Base-by-base conservation (phyloP, 2,329 filamentous ascomycete genomes). In the Arthroderma uncinatum region DNA sequence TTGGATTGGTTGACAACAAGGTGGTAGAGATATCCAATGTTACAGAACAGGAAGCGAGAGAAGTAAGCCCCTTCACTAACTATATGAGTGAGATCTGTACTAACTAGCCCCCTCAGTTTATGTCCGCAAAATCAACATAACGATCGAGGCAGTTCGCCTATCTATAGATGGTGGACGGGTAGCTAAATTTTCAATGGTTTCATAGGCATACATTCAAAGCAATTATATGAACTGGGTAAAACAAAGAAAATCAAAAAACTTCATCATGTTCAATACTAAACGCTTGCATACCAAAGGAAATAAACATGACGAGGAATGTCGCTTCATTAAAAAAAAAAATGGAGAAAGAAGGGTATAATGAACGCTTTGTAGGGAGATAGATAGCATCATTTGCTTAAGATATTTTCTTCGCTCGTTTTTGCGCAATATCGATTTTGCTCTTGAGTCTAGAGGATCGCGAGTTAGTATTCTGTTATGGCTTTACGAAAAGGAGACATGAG, bases 1-100 rank as follows among this genome's bases (percentile, higher is more conserved):
- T 95, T 57, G 88, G 90, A 0, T 74, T 95, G 67, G 84, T 97
- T 64, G 83, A 87, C 61, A 75, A 78, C 55, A 77, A 73, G 52
- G 75, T 82, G 64, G 81, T 79, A 1, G 82, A 86, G 44, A 74
- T 77, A 16, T 90, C 86, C 0, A 76, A 81, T 30, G 82, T 91
- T 3, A 81, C 79, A 0, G 79, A 82, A 54, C 82, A 87, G 47
- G 85, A 91, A 64, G 89, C 86, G n/a, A 80, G 77, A 55, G 78
- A 82, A 74, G 71, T 71, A 59, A 65, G 69, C 33, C 39, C 55
- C 52, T 34, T 9, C 2, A 25, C 39, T 36, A 2, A 25, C 9
- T 30, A 36, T n/a, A 21, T 25, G 21, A 19, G 28, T 3, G 2
- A 19, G 5, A 4, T 47, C 16, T 52, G 62, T 39, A n/a, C 33